Conservation (phyloP, 495 filamentous ascomycete genomes). For the Letharia lupina region DNA sequence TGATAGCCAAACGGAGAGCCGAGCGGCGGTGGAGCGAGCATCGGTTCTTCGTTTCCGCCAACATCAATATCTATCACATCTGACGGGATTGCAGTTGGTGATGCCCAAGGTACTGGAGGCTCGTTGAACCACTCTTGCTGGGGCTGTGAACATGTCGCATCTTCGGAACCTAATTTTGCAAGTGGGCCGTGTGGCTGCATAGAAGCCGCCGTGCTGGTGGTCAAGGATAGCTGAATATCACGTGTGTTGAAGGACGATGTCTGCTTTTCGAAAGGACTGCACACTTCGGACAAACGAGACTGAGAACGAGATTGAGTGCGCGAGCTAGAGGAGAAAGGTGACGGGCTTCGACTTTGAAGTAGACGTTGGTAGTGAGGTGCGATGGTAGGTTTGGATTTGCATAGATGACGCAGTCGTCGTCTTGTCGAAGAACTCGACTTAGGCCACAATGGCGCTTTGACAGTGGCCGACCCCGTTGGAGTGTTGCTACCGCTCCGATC, state of each 20-base stretch:
- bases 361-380: conserved; percentile 61
- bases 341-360: conserved; percentile 64
- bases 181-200: conserved; percentile 70
- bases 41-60: conserved; percentile 23
- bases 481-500: conserved; percentile 57
- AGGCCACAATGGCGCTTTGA: conserved; percentile 53
- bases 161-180: conserved; percentile 46
- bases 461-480: conserved; percentile 41
- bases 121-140: conserved; percentile 35
- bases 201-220: conserved; percentile 66
- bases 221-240: conserved; percentile 78
- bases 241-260: conserved; percentile 52
- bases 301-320: conserved; percentile 24
- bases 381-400: conserved; percentile 63
- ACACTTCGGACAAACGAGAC: conserved; percentile 26
- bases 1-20: conserved; percentile 51
- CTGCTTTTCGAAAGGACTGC: conserved; percentile 25
- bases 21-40: conserved; percentile 33
- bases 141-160: conserved; percentile 18
- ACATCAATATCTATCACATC: conserved; percentile 28
- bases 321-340: conserved; percentile 48
- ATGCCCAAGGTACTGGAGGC: conserved; percentile 26
- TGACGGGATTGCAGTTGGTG: conserved; percentile 25
- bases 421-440: conserved; percentile 75
- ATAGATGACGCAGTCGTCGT: conserved; percentile 70